Evolutionary conservation across 768 basidiomycete genomes (phyloP).

Genomic region (Auricularia heimuer): DNA sequence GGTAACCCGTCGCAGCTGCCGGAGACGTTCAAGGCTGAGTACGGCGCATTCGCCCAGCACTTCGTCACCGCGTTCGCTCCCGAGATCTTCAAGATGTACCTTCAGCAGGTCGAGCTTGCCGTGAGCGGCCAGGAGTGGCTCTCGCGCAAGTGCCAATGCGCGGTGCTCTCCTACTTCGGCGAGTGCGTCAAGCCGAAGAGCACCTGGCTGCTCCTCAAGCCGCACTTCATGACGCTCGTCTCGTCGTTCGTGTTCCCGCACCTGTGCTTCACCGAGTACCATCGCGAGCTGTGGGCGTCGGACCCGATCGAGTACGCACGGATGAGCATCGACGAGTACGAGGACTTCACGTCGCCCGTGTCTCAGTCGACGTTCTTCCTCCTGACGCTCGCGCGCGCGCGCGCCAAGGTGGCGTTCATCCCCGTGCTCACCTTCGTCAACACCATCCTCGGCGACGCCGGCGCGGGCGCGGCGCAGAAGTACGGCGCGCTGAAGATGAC

Average conservation of each 20-base stretch:
- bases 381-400: conserved; percentile 62
- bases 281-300: conserved; percentile 61
- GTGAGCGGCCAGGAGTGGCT: conserved; percentile 71
- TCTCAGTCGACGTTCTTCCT: conserved; percentile 75
- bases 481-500: conserved; percentile 84
- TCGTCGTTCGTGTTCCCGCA: conserved; percentile 79
- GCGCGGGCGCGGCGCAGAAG: conserved; percentile 44
- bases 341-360: conserved; percentile 65
- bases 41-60: conserved; percentile 62
- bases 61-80: conserved; percentile 75
- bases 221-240: conserved; percentile 71
- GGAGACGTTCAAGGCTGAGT: conserved; percentile 55
- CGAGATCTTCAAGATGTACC: conserved; percentile 75
- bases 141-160: conserved; percentile 73
- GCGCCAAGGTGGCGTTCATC: conserved; percentile 75
- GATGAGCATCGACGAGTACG: conserved; percentile 70
- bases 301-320: conserved; percentile 82
- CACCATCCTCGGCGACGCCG: conserved; percentile 47
- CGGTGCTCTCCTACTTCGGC: conserved; percentile 76
- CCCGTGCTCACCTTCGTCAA: conserved; percentile 74
- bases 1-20: conserved; percentile 86
- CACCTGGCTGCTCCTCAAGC: conserved; percentile 83
- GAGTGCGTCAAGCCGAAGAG: conserved; percentile 90
- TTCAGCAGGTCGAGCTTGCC: conserved; percentile 58
- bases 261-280: conserved; percentile 62